Conservation (phyloP, 2,329 filamentous ascomycete species). For the Aspergillus uvarum region DNA sequence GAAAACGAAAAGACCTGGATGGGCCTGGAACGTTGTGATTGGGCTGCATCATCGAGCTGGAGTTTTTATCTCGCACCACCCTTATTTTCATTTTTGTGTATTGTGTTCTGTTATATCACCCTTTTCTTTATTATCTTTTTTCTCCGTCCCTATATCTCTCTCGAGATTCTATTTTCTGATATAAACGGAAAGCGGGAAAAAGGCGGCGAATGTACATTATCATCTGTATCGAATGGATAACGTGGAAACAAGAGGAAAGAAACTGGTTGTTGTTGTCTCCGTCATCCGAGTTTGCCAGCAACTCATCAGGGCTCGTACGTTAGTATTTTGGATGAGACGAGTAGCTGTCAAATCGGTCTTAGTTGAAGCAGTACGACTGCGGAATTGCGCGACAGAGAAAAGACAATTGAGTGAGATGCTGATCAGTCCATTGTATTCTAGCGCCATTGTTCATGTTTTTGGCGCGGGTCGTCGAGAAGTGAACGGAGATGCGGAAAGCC, state of each 20-base stretch:
- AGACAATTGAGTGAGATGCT: no score
- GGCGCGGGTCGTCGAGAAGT: not conserved
- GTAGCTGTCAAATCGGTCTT: not conserved
- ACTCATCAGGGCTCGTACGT: not conserved
- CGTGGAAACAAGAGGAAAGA: conserved; percentile 17
- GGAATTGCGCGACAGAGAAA: no score
- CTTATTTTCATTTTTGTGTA: conserved; percentile 15
- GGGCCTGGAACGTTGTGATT: conserved; percentile 21
- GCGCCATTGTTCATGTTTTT: not conserved
- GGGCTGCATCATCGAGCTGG: conserved; percentile 26
- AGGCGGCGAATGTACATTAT: conserved; percentile 42
- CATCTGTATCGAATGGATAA: conserved; percentile 26
- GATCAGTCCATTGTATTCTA: no score
- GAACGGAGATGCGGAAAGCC: not conserved
- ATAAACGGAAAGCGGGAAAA: conserved; percentile 24
- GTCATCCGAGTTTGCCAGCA: not conserved
- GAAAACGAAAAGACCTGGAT: conserved; percentile 7
- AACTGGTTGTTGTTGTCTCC: not conserved
- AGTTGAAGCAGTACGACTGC: no score
- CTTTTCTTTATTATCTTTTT: conserved; percentile 21
- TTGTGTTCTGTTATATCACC: conserved; percentile 14
- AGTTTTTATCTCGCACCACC: conserved; percentile 22
- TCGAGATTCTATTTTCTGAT: conserved; percentile 19
- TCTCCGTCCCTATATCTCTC: conserved; percentile 22
- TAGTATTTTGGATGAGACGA: not conserved